Percentiles rank a stretch among this genome's conserved stretches.
Conservation (phyloP, 202 grass and related monocot genomes). For the Hordeum pubiflorum region DNA sequence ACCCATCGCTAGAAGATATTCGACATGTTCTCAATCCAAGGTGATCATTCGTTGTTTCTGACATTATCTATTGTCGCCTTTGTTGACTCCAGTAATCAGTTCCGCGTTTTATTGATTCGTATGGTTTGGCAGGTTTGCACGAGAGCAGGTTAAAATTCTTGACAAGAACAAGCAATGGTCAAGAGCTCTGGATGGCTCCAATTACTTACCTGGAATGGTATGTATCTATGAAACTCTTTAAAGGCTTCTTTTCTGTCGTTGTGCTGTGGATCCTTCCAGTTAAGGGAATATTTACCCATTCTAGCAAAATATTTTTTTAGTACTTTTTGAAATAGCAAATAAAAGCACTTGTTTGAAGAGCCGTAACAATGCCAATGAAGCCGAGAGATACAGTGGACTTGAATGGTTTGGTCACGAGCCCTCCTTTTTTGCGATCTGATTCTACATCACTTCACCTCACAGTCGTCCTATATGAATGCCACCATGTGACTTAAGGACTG, state of each 20-base stretch:
- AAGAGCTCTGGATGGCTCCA: slow-evolving; percentile 92
- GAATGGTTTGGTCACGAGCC: not conserved
- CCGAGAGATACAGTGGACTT: not conserved
- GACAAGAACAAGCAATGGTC: slow-evolving; percentile 99
- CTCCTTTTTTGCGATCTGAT: not conserved
- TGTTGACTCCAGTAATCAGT: not conserved
- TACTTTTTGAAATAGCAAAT: not conserved
- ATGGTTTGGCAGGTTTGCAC: slow-evolving; percentile 52
- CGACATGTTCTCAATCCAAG: slow-evolving; percentile 98
- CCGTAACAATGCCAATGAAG: not conserved
- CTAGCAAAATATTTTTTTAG: not conserved
- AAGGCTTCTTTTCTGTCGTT: not conserved
- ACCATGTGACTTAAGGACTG: not conserved
- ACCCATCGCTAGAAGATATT: slow-evolving; percentile 86
- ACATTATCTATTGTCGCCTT: not conserved
- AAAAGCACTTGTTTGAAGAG: not conserved
- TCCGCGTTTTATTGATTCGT: slow-evolving; percentile 2
- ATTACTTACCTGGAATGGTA: slow-evolving; percentile 99
- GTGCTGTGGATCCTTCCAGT: not conserved
- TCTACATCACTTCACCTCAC: not conserved
- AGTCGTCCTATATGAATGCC: not conserved
- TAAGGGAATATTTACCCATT: not conserved
- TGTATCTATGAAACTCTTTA: not conserved
- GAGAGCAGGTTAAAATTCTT: slow-evolving; percentile 68
- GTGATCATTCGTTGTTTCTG: slow-evolving; percentile 23